phyloP scores from a whole-genome alignment of 768 basidiomycete species.

The Auriscalpium microsporum region DNA sequence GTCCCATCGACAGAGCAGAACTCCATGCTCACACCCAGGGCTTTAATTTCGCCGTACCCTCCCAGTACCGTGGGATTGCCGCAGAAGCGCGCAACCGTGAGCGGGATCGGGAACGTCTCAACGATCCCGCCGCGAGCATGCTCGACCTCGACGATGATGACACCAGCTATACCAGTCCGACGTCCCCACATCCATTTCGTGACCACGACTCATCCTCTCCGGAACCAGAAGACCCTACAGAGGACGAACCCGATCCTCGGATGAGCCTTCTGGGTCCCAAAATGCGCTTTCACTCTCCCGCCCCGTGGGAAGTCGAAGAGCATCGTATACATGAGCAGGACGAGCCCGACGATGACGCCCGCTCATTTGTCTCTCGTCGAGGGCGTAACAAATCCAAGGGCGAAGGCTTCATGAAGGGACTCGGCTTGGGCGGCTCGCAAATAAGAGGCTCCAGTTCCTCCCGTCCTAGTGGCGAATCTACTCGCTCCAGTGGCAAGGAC shows the following conservation, averaged over 20 bases:
- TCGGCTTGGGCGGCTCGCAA: conserved; percentile 28
- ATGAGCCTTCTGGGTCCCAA: conserved; percentile 76
- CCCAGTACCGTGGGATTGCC: conserved; percentile 11
- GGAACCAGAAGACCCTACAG: conserved; percentile 27
- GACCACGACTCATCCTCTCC: conserved; percentile 16
- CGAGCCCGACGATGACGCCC: conserved; percentile 33
- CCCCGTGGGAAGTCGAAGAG: conserved; percentile 72
- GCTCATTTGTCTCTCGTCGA: conserved; percentile 22
- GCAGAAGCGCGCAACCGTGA: conserved; percentile 25
- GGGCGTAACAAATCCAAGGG: conserved; percentile 23
- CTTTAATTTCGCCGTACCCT: conserved; percentile 22
- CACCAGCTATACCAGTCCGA: conserved; percentile 15
- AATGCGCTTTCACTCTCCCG: conserved; percentile 73
- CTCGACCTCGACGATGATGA: conserved; percentile 45
- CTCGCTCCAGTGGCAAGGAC: conserved; percentile 37
- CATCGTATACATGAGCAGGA: conserved; percentile 37
- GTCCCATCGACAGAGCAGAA: conserved; percentile 26
- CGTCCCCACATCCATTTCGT: conserved; percentile 5
- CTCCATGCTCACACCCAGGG: conserved; percentile 20
- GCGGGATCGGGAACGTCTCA: conserved; percentile 29
- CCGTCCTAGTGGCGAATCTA: conserved; percentile 62
- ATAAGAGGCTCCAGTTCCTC: conserved; percentile 31
- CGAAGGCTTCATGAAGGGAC: conserved; percentile 35
- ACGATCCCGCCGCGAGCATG: conserved; percentile 42
- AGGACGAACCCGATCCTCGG: conserved; percentile 38